Conservation (phyloP, 257 asterid genomes). For the Penstemon barbatus region DNA sequence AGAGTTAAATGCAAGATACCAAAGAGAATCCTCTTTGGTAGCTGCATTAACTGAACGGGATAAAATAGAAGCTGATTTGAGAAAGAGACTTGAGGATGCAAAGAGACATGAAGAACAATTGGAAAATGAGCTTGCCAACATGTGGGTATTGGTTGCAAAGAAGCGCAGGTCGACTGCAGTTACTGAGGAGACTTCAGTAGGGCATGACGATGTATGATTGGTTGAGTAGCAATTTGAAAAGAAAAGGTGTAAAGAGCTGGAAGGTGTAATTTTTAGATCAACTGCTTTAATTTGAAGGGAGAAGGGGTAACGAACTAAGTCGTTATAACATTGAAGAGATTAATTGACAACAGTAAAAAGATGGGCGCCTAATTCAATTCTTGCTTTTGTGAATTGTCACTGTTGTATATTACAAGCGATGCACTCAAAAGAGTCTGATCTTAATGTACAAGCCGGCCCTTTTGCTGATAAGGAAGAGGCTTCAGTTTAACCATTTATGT, state of each 20-base stretch:
- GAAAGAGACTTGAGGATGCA: slow-evolving; percentile 67
- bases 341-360: slow-evolving; percentile 46
- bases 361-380: not conserved
- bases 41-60: slow-evolving; percentile 80
- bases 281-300: slow-evolving; percentile 30
- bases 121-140: slow-evolving; percentile 67
- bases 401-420: not conserved
- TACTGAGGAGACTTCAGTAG: slow-evolving; percentile 31
- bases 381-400: not conserved
- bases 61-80: slow-evolving; percentile 63
- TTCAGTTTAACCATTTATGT: slow-evolving; percentile 17
- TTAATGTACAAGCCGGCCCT: not conserved
- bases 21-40: slow-evolving; percentile 80
- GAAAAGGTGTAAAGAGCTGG: no score
- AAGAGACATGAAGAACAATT: slow-evolving; percentile 61
- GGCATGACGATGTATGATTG: slow-evolving; percentile 23
- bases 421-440: not conserved
- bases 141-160: slow-evolving; percentile 63
- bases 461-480: slow-evolving; percentile 19
- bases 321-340: slow-evolving; percentile 29
- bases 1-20: slow-evolving; percentile 63
- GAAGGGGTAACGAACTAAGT: slow-evolving; percentile 10
- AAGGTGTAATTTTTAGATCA: slow-evolving; percentile 18
- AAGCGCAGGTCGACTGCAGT: slow-evolving; percentile 39
- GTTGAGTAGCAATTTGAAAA: slow-evolving; percentile 17